phyloP scores from a whole-genome alignment of 208 protist genomes.

The Herpetomonas tarakana region DNA sequence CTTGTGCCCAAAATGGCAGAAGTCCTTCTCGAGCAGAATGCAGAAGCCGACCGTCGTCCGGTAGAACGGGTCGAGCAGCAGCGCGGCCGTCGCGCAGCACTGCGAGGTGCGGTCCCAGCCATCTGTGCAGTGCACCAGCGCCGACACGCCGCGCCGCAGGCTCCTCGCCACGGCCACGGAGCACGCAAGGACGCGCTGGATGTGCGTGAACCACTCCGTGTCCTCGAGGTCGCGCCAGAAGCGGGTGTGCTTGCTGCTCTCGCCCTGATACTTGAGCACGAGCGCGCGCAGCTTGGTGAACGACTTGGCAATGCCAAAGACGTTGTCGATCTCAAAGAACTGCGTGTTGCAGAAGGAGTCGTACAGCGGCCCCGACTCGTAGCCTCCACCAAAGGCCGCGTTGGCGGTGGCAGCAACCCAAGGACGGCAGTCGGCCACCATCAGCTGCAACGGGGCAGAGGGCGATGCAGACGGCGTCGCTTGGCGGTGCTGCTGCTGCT shows the following conservation, averaged over 20 bases:
- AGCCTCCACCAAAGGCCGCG: slow-evolving; percentile 72
- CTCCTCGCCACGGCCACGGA: slow-evolving; percentile 31
- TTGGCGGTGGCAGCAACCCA: slow-evolving; percentile 62
- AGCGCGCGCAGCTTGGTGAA: slow-evolving; percentile 68
- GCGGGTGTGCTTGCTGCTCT: slow-evolving; percentile 45
- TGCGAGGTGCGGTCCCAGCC: slow-evolving; percentile 96
- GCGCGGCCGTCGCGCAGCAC: slow-evolving; percentile 67
- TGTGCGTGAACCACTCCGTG: slow-evolving; percentile 60
- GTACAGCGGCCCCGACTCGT: slow-evolving; percentile 63
- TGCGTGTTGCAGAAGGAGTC: slow-evolving; percentile 60
- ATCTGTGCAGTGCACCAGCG: slow-evolving; percentile 94
- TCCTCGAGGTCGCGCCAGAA: slow-evolving; percentile 42
- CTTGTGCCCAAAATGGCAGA: slow-evolving; percentile 94
- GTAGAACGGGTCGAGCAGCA: slow-evolving; percentile 95
- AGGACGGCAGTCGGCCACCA: slow-evolving; percentile 79
- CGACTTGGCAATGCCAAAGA: slow-evolving; percentile 64
- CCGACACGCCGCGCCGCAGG: slow-evolving; percentile 52
- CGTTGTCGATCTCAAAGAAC: slow-evolving; percentile 91
- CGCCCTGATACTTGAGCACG: slow-evolving; percentile 46
- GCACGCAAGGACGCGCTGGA: slow-evolving; percentile 64
- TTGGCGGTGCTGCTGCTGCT: too few relatives aligned
- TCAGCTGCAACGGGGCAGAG: slow-evolving; percentile 22
- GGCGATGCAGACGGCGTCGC: slow-evolving; percentile 9
- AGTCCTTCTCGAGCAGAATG: slow-evolving; percentile 95
- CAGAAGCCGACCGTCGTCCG: slow-evolving; percentile 93